Evolutionary conservation across 73 alveolate species (phyloP).

Genomic region (Stentor coeruleus): DNA sequence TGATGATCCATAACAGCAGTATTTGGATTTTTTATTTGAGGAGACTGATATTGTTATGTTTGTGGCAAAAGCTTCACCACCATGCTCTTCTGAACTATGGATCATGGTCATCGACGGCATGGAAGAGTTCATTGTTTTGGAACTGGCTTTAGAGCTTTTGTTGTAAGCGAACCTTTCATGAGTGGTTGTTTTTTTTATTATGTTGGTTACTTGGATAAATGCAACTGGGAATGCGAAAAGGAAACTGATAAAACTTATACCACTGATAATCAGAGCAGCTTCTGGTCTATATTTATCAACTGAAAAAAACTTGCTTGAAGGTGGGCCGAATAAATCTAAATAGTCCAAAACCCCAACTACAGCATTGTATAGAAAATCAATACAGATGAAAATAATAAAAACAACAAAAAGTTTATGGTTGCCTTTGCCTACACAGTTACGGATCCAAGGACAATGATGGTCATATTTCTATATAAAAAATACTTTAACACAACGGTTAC

Average conservation of each 20-base stretch:
- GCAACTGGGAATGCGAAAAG: not conserved
- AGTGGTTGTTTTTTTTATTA: not conserved
- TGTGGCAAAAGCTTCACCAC: no score
- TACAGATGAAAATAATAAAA: not conserved
- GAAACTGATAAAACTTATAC: not conserved
- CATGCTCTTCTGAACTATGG: not conserved
- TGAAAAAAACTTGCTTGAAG: no score
- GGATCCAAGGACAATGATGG: constrained; percentile 42
- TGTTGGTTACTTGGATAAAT: not conserved
- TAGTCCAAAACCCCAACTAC: not conserved
- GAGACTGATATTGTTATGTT: no score
- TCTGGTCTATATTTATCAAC: not conserved
- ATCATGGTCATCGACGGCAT: not conserved
- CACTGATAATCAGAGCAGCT: constrained; percentile 2
- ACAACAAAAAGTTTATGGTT: not conserved
- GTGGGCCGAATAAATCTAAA: not conserved
- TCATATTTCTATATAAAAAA: constrained; percentile 24
- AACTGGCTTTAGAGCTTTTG: not conserved
- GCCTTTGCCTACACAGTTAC: constrained; percentile 36
- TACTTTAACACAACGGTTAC: constrained; percentile 34
- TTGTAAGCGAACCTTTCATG: not conserved
- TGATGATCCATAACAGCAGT: no score
- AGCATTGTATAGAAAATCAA: constrained; percentile 2
- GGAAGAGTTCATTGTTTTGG: not conserved
- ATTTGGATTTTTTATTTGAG: no score